These are phyloP conservation scores for Talaromyces pinophilus DNA, from an alignment of 2,329 filamentous ascomycete species.

Conservation along the genomic window DNA sequence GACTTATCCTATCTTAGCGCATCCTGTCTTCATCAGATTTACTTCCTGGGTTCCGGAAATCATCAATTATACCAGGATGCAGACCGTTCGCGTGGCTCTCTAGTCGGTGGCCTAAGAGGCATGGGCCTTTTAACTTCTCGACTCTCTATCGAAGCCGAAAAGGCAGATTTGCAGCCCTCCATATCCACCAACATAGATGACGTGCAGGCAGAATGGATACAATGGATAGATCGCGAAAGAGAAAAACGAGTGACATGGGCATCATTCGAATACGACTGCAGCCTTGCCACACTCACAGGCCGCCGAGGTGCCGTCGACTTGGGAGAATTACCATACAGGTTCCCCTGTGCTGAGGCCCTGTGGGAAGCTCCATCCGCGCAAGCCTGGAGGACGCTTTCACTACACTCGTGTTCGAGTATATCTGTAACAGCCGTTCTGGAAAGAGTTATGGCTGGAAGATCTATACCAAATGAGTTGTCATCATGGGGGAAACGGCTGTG, in stretches of 20 bases:
- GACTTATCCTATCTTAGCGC: conserved; percentile 15
- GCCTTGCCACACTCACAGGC: conserved; percentile 10
- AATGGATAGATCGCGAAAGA: conserved; percentile 15
- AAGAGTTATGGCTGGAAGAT: conserved; percentile 7
- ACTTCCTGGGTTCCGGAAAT: conserved; percentile 13
- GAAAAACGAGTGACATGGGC: conserved; percentile 16
- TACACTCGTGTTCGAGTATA: conserved; percentile 1
- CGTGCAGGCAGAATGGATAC: conserved; percentile 13
- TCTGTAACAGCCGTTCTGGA: conserved; percentile 4
- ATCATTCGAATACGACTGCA: conserved; percentile 20
- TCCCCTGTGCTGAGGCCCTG: conserved; percentile 16
- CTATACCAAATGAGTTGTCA: conserved; percentile 6
- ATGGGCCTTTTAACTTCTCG: conserved; percentile 17
- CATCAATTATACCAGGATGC: conserved; percentile 18
- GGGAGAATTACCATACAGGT: conserved; percentile 10
- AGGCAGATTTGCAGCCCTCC: not conserved
- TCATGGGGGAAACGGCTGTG: conserved; percentile 18
- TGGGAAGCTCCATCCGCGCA: conserved; percentile 19
- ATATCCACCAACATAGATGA: not conserved
- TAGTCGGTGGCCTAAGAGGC: conserved; percentile 8
- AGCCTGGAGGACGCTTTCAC: conserved; percentile 17
- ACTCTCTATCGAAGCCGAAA: conserved; percentile 1
- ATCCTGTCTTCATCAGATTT: conserved; percentile 20
- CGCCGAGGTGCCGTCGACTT: conserved; percentile 18
- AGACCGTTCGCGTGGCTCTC: conserved; percentile 8